A percentile compares a stretch with the other conserved stretches of the same genome.
Conservation (phyloP, 2,329 filamentous ascomycete species). For the Colletotrichum viniferum region DNA sequence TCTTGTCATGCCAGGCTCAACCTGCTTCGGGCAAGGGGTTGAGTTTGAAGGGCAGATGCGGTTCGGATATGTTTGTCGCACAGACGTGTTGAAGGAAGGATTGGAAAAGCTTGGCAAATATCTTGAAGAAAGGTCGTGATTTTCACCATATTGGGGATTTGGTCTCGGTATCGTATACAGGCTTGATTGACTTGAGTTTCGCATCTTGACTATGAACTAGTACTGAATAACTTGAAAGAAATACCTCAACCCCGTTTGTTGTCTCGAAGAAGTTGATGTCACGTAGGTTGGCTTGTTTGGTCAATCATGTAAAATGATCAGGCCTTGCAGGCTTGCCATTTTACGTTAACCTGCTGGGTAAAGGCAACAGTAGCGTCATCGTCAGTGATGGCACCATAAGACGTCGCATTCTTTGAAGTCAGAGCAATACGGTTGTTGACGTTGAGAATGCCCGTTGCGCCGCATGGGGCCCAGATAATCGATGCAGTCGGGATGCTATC, state of each 20-base stretch:
- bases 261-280: not conserved
- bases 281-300: not conserved
- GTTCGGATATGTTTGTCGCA: conserved; percentile 77
- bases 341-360: conserved; percentile 41
- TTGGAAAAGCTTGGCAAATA: conserved; percentile 55
- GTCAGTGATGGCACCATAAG: conserved; percentile 40
- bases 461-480: conserved; percentile 50
- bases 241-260: not conserved
- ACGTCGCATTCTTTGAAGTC: conserved; percentile 32
- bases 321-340: conserved; percentile 29
- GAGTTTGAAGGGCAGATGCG: conserved; percentile 78
- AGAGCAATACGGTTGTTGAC: conserved; percentile 43
- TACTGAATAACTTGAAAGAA: not conserved
- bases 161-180: not conserved
- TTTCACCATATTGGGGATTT: not conserved
- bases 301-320: not conserved
- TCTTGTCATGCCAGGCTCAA: conserved; percentile 74
- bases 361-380: conserved; percentile 43
- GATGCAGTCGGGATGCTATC: conserved; percentile 48
- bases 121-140: conserved; percentile 26
- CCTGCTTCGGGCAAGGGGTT: conserved; percentile 69
- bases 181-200: conserved; percentile 35
- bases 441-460: conserved; percentile 48
- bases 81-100: conserved; percentile 69
- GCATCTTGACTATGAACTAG: not conserved